Percentiles rank a stretch among this genome's conserved stretches.
phyloP scores from a whole-genome alignment of 371 early-diverging fungal species.

The Syncephalis plumigaleata region DNA sequence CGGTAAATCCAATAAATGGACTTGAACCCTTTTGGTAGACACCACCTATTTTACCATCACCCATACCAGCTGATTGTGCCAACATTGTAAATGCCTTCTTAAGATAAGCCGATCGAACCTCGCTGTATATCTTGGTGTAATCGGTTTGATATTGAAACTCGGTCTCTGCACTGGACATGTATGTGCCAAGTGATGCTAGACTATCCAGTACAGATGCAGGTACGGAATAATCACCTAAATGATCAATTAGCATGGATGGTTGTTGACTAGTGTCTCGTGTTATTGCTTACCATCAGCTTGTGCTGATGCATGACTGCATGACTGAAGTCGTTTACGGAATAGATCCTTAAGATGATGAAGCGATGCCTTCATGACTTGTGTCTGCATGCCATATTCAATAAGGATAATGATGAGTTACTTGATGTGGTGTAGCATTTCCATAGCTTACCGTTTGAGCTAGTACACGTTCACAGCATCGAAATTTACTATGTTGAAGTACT shows the following conservation, averaged over 20 bases:
- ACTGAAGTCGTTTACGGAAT: conserved; percentile 27
- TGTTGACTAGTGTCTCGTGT: too few relatives aligned
- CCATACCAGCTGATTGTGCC: conserved; percentile 22
- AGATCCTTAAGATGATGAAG: conserved; percentile 24
- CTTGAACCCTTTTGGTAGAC: conserved; percentile 48
- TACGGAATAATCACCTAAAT: too few relatives aligned
- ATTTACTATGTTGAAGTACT: conserved; percentile 23
- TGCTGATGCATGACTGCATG: conserved; percentile 1
- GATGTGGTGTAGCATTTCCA: background rate
- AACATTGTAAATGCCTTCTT: conserved; percentile 38
- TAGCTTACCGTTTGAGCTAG: conserved; percentile 13
- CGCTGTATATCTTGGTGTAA: conserved; percentile 49
- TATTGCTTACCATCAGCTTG: too few relatives aligned
- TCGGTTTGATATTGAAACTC: conserved; percentile 41
- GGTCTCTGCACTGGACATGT: conserved; percentile 33
- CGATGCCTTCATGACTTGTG: conserved; percentile 21
- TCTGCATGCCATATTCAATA: conserved; percentile 7
- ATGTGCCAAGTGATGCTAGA: conserved; percentile 39
- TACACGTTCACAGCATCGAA: conserved; percentile 21
- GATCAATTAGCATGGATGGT: too few relatives aligned
- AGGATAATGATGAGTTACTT: background rate
- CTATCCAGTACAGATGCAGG: too few relatives aligned
- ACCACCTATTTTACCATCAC: conserved; percentile 27
- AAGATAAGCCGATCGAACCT: conserved; percentile 53
- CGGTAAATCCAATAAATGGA: conserved; percentile 7